Evolutionary conservation across 352 stramenopile genomes (phyloP), one percentile per base, ranked within the genome.

Genomic region (Phytopythium vexans): DNA sequence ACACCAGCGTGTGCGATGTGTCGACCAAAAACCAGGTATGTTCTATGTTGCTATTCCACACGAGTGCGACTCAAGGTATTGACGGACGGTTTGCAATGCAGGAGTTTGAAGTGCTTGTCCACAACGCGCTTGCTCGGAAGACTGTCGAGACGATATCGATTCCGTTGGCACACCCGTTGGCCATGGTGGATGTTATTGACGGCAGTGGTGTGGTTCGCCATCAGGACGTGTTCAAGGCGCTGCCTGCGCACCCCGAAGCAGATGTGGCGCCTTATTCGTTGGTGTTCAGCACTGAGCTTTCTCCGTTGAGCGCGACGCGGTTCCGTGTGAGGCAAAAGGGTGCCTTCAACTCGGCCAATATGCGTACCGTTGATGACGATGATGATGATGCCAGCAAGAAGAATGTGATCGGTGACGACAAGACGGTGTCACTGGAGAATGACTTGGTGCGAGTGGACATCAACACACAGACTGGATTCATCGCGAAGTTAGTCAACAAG

Each of bases 1-100:
- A 98, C 70, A 84, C 96, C 41, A 97, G 92, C 11, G 77, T 92
- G 33, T 99, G 96, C 58, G 79, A 96, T 32, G 60, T 92, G 9
- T 83, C 62, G 34, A 86, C 62, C 43, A 70, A 75, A 38, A 86
- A 80, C 46, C 62, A 73, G n/a, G n/a, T n/a, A n/a, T n/a, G n/a
- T n/a, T n/a, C n/a, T n/a, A n/a, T n/a, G n/a, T n/a, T n/a, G n/a
- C n/a, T n/a, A n/a, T n/a, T n/a, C n/a, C n/a, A n/a, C n/a, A n/a
- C n/a, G n/a, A n/a, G n/a, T n/a, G n/a, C n/a, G n/a, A n/a, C n/a
- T n/a, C n/a, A n/a, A n/a, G n/a, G n/a, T n/a, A n/a, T n/a, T n/a
- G n/a, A n/a, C n/a, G n/a, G n/a, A n/a, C n/a, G n/a, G n/a, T n/a
- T n/a, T n/a, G n/a, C n/a, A n/a, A n/a, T n/a, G n/a, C n/a, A n/a